Evolutionary conservation across 495 filamentous ascomycete species (phyloP).

Genomic region (Parmelia sp.): DNA sequence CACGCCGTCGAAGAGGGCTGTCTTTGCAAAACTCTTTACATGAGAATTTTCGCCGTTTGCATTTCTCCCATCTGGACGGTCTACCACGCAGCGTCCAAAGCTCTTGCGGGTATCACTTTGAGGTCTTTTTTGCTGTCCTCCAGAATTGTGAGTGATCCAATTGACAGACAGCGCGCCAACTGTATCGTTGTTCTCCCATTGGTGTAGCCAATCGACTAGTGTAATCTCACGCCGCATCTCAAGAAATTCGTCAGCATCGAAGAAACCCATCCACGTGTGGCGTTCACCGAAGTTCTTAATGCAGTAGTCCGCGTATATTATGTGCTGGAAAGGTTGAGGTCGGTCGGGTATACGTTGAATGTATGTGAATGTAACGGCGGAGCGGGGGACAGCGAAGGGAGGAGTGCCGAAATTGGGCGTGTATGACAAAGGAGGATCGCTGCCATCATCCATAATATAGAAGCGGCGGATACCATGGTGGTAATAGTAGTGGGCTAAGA

Average conservation of each 20-base stretch:
- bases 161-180: conserved; percentile 16
- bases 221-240: conserved; percentile 11
- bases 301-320: conserved; percentile 9
- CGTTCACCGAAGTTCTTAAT: background rate
- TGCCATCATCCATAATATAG: conserved; percentile 31
- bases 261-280: conserved; percentile 17
- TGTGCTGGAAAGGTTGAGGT: conserved; percentile 13
- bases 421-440: conserved; percentile 21
- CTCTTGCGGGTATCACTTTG: conserved; percentile 4
- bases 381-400: conserved; percentile 11
- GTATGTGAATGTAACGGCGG: conserved; percentile 19
- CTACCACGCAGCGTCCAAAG: conserved; percentile 11
- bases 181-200: conserved; percentile 7
- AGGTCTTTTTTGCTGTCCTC: conserved; percentile 9
- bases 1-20: conserved; percentile 4
- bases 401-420: conserved; percentile 18
- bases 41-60: background rate
- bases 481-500: conserved; percentile 28
- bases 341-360: background rate
- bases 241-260: conserved; percentile 16
- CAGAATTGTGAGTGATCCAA: conserved; percentile 16
- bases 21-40: conserved; percentile 12
- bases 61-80: background rate
- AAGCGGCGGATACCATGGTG: conserved; percentile 29
- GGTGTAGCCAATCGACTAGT: conserved; percentile 6